Conservation (phyloP, 257 asterid species). For the Capsicum chinense region DNA sequence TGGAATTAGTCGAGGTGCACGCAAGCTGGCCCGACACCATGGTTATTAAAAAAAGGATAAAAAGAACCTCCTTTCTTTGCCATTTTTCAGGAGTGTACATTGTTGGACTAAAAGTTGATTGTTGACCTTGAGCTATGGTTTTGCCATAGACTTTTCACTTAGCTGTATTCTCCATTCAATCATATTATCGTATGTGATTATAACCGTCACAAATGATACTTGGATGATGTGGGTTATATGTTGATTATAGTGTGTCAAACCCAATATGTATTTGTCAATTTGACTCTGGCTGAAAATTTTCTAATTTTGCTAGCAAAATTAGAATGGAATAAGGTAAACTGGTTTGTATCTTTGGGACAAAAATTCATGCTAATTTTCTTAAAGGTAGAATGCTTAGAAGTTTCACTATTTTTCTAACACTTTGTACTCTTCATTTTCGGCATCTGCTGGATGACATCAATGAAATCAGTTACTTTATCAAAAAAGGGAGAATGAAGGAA, state of each 20-base stretch:
- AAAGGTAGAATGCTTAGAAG: slow-evolving; percentile 19
- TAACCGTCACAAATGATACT: background rate
- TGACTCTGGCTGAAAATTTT: background rate
- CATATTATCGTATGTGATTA: background rate
- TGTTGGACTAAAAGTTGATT: slow-evolving; percentile 8
- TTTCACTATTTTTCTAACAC: slow-evolving; percentile 8
- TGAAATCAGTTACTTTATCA: background rate
- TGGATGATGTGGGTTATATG: background rate
- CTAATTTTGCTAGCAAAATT: background rate
- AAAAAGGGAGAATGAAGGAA: slow-evolving; percentile 14
- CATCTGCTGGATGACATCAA: slow-evolving; percentile 8
- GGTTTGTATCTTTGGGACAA: slow-evolving; percentile 6
- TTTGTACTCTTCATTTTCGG: slow-evolving; percentile 23
- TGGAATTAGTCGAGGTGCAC: too few species aligned
- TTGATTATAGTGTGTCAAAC: slow-evolving; percentile 10
- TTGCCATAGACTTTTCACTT: background rate
- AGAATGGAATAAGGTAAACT: background rate
- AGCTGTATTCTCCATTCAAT: slow-evolving; percentile 1
- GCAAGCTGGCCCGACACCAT: too few species aligned
- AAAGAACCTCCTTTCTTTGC: background rate
- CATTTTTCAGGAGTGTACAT: background rate
- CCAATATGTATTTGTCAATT: background rate
- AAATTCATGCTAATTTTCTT: background rate
- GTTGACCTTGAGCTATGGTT: slow-evolving; percentile 23
- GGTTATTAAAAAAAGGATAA: background rate